Evolutionary conservation across 495 filamentous ascomycete genomes (phyloP).

Genomic region (Aspergillus biplanus): DNA sequence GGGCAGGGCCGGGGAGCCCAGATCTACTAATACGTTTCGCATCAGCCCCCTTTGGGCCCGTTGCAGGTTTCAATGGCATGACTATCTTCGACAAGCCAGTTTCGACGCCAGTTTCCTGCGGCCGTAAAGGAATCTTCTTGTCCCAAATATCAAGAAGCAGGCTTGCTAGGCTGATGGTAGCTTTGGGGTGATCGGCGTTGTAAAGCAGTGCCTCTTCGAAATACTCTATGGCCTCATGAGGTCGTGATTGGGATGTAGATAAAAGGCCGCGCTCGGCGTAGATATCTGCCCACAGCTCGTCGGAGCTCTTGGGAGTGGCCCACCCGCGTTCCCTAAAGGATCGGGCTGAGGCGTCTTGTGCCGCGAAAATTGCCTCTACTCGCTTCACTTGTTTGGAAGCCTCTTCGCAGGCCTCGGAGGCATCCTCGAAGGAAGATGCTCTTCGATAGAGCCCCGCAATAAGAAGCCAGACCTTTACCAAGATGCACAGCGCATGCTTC

Average conservation of each 20-base stretch:
- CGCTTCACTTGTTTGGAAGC: slow-evolving; percentile 68
- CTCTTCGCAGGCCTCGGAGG: slow-evolving; percentile 76
- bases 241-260: slow-evolving; percentile 59
- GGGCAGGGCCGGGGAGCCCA: slow-evolving; percentile 17
- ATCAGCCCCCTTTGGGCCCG: slow-evolving; percentile 17
- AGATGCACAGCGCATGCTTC: slow-evolving; percentile 61
- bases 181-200: slow-evolving; percentile 74
- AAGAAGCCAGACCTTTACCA: slow-evolving; percentile 86
- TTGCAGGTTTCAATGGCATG: slow-evolving; percentile 29
- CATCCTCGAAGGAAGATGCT: slow-evolving; percentile 76
- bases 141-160: slow-evolving; percentile 86
- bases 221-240: slow-evolving; percentile 67
- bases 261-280: slow-evolving; percentile 76
- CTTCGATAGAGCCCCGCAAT: slow-evolving; percentile 86
- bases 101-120: slow-evolving; percentile 37
- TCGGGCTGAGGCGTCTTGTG: slow-evolving; percentile 52
- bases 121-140: slow-evolving; percentile 56
- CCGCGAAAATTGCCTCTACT: slow-evolving; percentile 46
- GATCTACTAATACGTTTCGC: background rate
- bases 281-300: slow-evolving; percentile 81
- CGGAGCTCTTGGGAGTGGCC: slow-evolving; percentile 74
- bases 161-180: slow-evolving; percentile 80
- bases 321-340: slow-evolving; percentile 65
- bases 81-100: slow-evolving; percentile 33
- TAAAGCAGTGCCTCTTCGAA: slow-evolving; percentile 82